Evolutionary conservation across 345 rosid species (phyloP).

Genomic region (Syzygium aqueum): DNA sequence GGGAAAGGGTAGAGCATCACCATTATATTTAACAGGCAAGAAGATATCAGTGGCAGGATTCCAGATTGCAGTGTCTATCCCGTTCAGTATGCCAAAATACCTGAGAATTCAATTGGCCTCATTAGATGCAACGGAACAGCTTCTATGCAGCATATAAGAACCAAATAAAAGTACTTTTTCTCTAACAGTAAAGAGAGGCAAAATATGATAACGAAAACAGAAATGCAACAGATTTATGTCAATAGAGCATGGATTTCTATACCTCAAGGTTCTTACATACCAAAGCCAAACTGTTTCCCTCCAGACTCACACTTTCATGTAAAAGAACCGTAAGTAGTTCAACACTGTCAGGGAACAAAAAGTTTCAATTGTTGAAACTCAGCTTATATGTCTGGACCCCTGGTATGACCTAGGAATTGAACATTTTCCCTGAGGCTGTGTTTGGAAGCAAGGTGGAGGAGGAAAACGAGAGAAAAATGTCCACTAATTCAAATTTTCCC

Average conservation of each 20-base stretch:
- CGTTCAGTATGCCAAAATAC: constrained; percentile 47
- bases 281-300: not conserved
- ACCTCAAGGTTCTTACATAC: not conserved
- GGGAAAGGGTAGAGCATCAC: constrained; percentile 8
- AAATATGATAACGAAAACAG: not conserved
- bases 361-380: not conserved
- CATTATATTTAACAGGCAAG: constrained; percentile 39
- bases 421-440: not conserved
- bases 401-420: not conserved
- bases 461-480: not conserved
- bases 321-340: not conserved
- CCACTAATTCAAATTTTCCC: not conserved
- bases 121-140: not conserved
- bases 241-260: not conserved
- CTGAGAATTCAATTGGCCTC: constrained; percentile 8
- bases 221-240: not conserved
- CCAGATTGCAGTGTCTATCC: constrained; percentile 44
- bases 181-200: not conserved
- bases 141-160: not conserved
- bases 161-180: not conserved
- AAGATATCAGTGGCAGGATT: constrained; percentile 40
- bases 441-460: not conserved
- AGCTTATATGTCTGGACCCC: not conserved
- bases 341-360: not conserved
- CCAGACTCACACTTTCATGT: not conserved